Evolutionary conservation across 2,329 filamentous ascomycete genomes (phyloP), one percentile per base, ranked within the genome.

Genomic region (Sphaerostilbella broomeana): DNA sequence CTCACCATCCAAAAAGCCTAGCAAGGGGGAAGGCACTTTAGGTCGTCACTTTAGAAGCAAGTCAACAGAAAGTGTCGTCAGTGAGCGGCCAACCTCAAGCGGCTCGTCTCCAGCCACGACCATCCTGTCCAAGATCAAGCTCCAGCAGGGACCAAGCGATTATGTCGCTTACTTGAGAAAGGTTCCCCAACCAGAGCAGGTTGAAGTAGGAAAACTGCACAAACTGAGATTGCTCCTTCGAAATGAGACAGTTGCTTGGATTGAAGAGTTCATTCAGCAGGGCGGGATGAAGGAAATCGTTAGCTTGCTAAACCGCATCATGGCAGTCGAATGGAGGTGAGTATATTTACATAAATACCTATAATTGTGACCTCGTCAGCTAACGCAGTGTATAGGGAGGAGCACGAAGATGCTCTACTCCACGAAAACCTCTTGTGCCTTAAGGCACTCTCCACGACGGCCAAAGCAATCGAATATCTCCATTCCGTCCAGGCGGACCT

Each of bases 241-340:
- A 13, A 97, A 97, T 55, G 92, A 98, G 67, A 94, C 90, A 0
- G 87, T 98, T 5, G 78, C 84, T 10, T 98, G 92, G 92, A 94
- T 94, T 3, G 87, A 97, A 57, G 77, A 81, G 10, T 98, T 97
- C 58, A 86, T 97, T 51, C 74, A 79, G 27, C 81, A 89, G 47
- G 88, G 86, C 12, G 92, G 92, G 15, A 94, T 97, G 88, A 77
- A 84, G 49, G 87, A 95, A 60, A 85, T 97, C 47, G 84, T 95
- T 24, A 79, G 77, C 26, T 67, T 97, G 39, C 70, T 97, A 33
- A 83, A 94, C 60, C 79, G 90, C n/a, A 94, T 90, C 52, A 88
- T 95, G 75, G 84, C 84, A 36, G 81, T 98, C 22, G 92, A 97
- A 61, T 98, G 92, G 90, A 86, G 89, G 84, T 88, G 42, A 41